A percentile compares a stretch with the other conserved stretches of the same genome.
These are phyloP conservation scores for Porcisia hertigi DNA, from an alignment of 208 protist genomes.

Conservation along the genomic window DNA sequence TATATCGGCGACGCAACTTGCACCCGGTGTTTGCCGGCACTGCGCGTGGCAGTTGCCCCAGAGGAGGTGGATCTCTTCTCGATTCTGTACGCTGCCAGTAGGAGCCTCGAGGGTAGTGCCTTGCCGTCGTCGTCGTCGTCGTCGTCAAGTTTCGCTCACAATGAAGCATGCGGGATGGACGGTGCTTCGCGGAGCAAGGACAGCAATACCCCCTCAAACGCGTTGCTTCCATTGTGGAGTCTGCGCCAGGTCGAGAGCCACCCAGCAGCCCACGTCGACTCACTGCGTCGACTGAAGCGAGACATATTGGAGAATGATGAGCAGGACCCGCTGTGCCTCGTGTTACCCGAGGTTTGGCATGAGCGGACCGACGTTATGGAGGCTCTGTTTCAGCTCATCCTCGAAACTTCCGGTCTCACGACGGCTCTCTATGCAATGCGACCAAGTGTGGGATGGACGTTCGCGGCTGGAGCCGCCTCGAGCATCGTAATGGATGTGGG, in stretches of 20 bases:
- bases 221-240: constrained; percentile 63
- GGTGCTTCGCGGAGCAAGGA: too few species aligned
- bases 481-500: constrained; percentile 82
- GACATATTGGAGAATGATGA: constrained; percentile 44
- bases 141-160: neutral
- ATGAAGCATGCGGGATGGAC: neutral
- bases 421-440: constrained; percentile 73
- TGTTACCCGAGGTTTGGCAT: constrained; percentile 81
- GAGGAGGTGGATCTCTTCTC: constrained; percentile 55
- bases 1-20: constrained; percentile 76
- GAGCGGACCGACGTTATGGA: constrained; percentile 61
- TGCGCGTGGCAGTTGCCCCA: constrained; percentile 25
- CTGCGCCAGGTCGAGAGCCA: constrained; percentile 41
- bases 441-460: constrained; percentile 75
- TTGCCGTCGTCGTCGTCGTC: neutral
- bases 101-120: neutral
- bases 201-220: neutral
- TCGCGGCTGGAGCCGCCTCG: constrained; percentile 60
- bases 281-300: constrained; percentile 49
- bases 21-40: constrained; percentile 44
- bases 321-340: constrained; percentile 74
- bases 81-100: constrained; percentile 35
- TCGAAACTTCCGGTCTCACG: constrained; percentile 55
- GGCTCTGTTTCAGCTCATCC: constrained; percentile 47
- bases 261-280: constrained; percentile 45